Conservation (phyloP, 2,329 filamentous ascomycete genomes). For the Colletotrichum magnum region DNA sequence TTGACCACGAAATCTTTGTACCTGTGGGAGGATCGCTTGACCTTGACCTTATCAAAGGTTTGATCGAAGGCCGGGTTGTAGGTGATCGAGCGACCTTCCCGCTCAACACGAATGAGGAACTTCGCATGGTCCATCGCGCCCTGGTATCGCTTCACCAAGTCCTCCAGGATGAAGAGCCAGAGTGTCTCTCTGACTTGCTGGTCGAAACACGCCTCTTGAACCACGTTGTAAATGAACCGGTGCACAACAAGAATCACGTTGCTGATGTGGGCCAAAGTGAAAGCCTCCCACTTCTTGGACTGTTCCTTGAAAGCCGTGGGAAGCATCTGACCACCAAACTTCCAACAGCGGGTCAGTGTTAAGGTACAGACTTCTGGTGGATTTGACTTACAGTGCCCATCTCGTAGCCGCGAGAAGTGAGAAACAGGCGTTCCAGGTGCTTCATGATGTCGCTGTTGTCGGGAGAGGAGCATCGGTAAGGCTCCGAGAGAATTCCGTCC, state of each 20-base stretch:
- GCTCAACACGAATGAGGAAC: conserved; percentile 68
- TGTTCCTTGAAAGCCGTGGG: conserved; percentile 66
- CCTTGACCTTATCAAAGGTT: conserved; percentile 43
- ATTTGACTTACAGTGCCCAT: conserved; percentile 61
- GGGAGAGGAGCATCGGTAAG: conserved; percentile 22
- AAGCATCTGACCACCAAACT: conserved; percentile 59
- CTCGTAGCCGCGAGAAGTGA: conserved; percentile 64
- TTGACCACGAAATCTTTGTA: not conserved
- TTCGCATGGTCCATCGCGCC: conserved; percentile 62
- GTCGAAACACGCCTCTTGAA: conserved; percentile 62
- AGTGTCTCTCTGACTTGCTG: conserved; percentile 58
- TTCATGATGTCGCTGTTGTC: conserved; percentile 52
- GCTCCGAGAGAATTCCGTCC: conserved; percentile 36
- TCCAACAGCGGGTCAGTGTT: not conserved
- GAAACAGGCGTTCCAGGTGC: conserved; percentile 49
- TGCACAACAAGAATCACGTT: conserved; percentile 67
- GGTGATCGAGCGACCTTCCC: conserved; percentile 60
- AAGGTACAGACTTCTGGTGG: not conserved
- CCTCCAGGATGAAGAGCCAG: conserved; percentile 55
- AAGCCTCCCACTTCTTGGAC: conserved; percentile 64
- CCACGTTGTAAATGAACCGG: conserved; percentile 60
- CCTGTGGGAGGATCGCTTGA: conserved; percentile 5
- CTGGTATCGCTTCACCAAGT: conserved; percentile 61
- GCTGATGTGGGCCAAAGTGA: conserved; percentile 65
- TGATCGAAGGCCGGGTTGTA: conserved; percentile 67